phyloP scores from a whole-genome alignment of 2,329 filamentous ascomycete species.

The Drechmeria coniospora region DNA sequence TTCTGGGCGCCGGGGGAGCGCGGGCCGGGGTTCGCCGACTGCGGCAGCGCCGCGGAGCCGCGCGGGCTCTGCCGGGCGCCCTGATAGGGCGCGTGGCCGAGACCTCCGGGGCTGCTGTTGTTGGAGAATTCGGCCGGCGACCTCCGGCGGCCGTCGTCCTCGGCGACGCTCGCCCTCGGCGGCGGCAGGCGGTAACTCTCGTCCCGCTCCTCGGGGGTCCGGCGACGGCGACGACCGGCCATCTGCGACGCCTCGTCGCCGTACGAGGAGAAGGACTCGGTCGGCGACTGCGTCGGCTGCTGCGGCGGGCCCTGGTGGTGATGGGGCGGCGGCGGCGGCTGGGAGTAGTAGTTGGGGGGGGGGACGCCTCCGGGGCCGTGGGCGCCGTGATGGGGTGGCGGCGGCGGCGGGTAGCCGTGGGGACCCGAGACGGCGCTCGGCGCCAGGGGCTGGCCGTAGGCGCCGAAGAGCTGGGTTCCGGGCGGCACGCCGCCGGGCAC shows the following conservation, averaged over 20 bases:
- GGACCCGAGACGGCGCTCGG: constrained; percentile 13
- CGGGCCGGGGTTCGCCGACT: constrained; percentile 13
- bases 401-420: constrained; percentile 7
- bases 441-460: constrained; percentile 41
- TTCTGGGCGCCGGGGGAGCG: constrained; percentile 22
- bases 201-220: constrained; percentile 23
- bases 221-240: constrained; percentile 18
- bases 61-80: constrained; percentile 21
- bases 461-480: constrained; percentile 39
- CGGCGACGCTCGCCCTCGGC: constrained; percentile 22
- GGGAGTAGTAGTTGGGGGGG: constrained; percentile 21
- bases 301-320: neutral
- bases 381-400: constrained; percentile 5
- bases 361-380: constrained; percentile 15
- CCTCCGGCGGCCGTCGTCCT: constrained; percentile 34
- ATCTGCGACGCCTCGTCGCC: constrained; percentile 19
- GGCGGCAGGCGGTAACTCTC: constrained; percentile 30
- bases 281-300: constrained; percentile 27
- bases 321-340: neutral
- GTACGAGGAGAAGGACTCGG: constrained; percentile 25
- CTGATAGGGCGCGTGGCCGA: constrained; percentile 22
- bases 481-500: constrained; percentile 42
- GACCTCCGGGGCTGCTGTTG: constrained; percentile 29
- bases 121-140: constrained; percentile 35
- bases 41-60: constrained; percentile 22